Conservation (phyloP, 371 early-diverging fungal genomes). For the Syncephalastrum contaminatum region DNA sequence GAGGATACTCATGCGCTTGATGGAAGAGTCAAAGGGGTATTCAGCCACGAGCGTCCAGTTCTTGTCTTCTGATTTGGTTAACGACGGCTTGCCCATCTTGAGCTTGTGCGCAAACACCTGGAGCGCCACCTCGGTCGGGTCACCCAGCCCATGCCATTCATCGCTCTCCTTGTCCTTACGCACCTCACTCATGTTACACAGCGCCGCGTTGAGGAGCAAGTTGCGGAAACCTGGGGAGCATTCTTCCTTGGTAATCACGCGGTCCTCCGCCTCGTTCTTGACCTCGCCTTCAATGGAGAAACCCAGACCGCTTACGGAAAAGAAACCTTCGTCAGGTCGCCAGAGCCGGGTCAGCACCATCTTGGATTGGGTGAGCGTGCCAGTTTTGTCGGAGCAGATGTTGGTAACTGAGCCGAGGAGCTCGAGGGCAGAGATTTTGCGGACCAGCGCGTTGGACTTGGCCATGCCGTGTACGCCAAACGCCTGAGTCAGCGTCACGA, state of each 20-base stretch:
- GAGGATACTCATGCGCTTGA: conserved; percentile 93
- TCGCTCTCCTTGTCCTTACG: conserved; percentile 57
- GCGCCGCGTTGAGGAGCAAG: conserved; percentile 54
- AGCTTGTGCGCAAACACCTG: conserved; percentile 78
- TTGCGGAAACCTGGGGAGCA: conserved; percentile 40
- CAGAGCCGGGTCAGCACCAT: conserved; percentile 80
- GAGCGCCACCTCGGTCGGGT: conserved; percentile 82
- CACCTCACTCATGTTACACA: conserved; percentile 76
- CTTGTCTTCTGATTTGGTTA: conserved; percentile 37
- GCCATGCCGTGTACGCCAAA: conserved; percentile 91
- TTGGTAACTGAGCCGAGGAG: conserved; percentile 89
- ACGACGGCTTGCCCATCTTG: conserved; percentile 62
- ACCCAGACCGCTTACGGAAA: conserved; percentile 63
- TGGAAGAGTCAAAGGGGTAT: conserved; percentile 79
- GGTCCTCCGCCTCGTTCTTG: conserved; percentile 20
- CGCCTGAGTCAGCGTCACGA: conserved; percentile 89
- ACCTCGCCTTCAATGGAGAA: conserved; percentile 44
- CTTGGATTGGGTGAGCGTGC: conserved; percentile 93
- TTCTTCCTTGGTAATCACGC: conserved; percentile 23
- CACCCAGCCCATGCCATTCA: conserved; percentile 76
- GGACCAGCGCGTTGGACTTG: conserved; percentile 77
- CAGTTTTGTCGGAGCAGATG: conserved; percentile 96
- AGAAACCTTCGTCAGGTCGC: conserved; percentile 67
- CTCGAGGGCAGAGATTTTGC: conserved; percentile 88
- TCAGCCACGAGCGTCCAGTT: conserved; percentile 74